Evolutionary conservation across 495 filamentous ascomycete species (phyloP), one percentile per base, ranked within the genome.

Genomic region (Aspergillus cristatus): DNA sequence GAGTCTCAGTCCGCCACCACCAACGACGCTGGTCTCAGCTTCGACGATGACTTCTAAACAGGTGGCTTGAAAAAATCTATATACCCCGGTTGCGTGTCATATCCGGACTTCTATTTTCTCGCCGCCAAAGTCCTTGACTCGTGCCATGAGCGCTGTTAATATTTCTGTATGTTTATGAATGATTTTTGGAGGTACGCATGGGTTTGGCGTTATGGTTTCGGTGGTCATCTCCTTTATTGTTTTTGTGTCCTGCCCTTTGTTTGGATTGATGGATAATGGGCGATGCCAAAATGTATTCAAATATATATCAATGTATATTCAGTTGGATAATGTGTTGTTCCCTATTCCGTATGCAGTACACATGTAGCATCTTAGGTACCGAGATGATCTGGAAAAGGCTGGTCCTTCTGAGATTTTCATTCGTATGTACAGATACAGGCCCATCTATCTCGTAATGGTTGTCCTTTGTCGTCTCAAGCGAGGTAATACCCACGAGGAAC

Each of bases 1-100:
- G 65, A 82, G 43, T 68, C 71, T 39, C 67, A 77, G 51, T 66
- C 68, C 44, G 44, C 42, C 24, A 34, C 50, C 34, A 76, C 79
- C 58, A 82, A 78, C 42, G 77, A 74, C 28, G 78, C 82, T 41
- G 88, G 88, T 61, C 87, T 98, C 63, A 71, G 62, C 56, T 98
- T 98, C 55, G 89, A 98, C 50, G 91, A 98, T 50, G 91, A 98
- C 70, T 98, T 98, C 61, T 98, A 83, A 71, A 70, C 57, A 35
- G 13, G 28, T 15, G 39, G 47, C 22, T 12, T 40, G 13, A 34
- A 28, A 44, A 15, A 34, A 22, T 41, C 45, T 46, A 38, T 46
- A 51, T 54, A 52, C 51, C 47, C 35, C 43, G 46, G 42, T 45
- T 49, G 24, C 35, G 46, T 60, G 53, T 45, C 57, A 53, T 58